Evolutionary conservation across 495 filamentous ascomycete species (phyloP).

Genomic region (Neurospora tetraspora): DNA sequence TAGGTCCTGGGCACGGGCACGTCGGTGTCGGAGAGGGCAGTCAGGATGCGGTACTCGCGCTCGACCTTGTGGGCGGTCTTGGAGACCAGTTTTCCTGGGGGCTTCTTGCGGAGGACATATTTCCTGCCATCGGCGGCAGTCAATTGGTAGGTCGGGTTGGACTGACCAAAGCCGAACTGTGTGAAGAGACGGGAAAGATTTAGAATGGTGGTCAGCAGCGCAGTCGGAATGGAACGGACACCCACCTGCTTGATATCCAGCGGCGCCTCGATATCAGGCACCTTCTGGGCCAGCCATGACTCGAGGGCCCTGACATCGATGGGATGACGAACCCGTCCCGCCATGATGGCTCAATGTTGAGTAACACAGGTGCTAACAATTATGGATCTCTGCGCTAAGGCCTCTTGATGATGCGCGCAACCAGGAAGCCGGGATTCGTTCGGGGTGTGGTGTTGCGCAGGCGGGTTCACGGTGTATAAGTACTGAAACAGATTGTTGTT

Average conservation of each 20-base stretch:
- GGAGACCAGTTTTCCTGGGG: conserved; percentile 80
- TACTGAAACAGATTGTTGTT: background rate
- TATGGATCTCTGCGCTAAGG: background rate
- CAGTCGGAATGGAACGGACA: background rate
- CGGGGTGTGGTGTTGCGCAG: background rate
- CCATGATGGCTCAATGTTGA: conserved; percentile 46
- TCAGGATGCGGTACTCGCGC: conserved; percentile 84
- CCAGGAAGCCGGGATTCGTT: background rate
- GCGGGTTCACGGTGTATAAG: background rate
- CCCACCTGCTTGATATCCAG: conserved; percentile 80
- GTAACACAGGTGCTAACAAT: background rate
- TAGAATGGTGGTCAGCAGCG: background rate
- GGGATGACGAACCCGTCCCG: conserved; percentile 76
- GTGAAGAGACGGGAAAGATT: background rate
- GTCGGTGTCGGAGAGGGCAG: conserved; percentile 65
- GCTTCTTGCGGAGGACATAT: conserved; percentile 92
- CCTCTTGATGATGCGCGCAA: background rate
- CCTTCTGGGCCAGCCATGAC: conserved; percentile 60
- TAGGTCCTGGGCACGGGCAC: conserved; percentile 82
- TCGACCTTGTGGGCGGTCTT: conserved; percentile 94
- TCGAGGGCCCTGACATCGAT: conserved; percentile 74
- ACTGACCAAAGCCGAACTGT: conserved; percentile 94
- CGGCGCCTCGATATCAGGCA: conserved; percentile 70
- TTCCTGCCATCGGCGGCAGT: conserved; percentile 54
- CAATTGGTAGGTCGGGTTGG: conserved; percentile 91